Evolutionary conservation across 116 monocot species (phyloP).

Genomic region (Papilionanthe hybrid): DNA sequence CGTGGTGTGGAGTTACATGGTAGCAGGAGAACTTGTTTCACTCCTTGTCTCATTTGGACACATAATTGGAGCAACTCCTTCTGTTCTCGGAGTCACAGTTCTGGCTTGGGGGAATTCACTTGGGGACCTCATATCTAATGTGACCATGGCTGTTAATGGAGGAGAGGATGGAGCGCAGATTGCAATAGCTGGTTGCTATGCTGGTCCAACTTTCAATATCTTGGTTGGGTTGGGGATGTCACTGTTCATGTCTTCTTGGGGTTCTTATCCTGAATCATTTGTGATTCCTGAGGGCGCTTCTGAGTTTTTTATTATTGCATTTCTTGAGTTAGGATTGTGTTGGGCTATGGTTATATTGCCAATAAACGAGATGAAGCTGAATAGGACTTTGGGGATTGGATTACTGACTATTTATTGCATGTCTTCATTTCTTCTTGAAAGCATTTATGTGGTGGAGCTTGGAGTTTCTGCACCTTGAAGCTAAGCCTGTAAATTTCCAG

Average conservation of each 20-base stretch:
- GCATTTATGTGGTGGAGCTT: background rate
- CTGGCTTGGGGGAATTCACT: constrained; percentile 54
- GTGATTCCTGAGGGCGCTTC: constrained; percentile 22
- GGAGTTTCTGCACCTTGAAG: background rate
- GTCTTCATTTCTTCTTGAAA: constrained; percentile 24
- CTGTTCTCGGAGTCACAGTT: constrained; percentile 11
- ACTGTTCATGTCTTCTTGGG: constrained; percentile 28
- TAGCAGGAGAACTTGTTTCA: constrained; percentile 2
- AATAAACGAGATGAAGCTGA: constrained; percentile 29
- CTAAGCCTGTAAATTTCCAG: too few relatives aligned
- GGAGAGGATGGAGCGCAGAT: constrained; percentile 32
- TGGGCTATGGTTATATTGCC: constrained; percentile 36
- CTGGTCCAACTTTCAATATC: constrained; percentile 43
- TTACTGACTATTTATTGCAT: constrained; percentile 23
- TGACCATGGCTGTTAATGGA: constrained; percentile 31
- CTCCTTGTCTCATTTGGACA: background rate
- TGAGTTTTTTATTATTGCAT: constrained; percentile 19
- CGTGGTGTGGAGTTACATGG: background rate
- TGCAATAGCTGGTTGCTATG: constrained; percentile 51
- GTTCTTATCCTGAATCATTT: constrained; percentile 19
- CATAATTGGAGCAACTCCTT: background rate
- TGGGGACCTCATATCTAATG: constrained; percentile 41
- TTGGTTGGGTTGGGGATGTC: constrained; percentile 44
- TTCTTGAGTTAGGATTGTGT: constrained; percentile 18
- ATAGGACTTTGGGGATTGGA: constrained; percentile 22